Conservation (phyloP, 2,329 filamentous ascomycete species). For the Chaetomiaceae sp. region DNA sequence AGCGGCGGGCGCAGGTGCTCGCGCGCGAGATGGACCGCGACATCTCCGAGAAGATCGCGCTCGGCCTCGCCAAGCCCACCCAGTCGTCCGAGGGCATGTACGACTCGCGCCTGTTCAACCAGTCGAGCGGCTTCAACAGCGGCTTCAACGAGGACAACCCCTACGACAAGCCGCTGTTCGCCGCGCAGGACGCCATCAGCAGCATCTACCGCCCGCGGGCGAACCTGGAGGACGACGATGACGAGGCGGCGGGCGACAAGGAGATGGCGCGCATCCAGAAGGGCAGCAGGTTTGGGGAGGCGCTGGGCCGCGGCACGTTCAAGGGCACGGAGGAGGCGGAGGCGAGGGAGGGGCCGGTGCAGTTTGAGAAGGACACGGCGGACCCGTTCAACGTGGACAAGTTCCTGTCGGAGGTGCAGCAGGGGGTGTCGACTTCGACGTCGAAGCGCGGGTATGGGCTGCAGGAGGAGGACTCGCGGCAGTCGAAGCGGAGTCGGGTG, state of each 20-base stretch:
- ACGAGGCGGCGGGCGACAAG: conserved; percentile 70
- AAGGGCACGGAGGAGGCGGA: conserved; percentile 80
- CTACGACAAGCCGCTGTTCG: conserved; percentile 96
- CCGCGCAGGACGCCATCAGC: conserved; percentile 88
- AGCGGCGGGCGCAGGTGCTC: conserved; percentile 85
- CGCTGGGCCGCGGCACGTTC: conserved; percentile 83
- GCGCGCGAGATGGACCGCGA: conserved; percentile 93
- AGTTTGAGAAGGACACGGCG: conserved; percentile 78
- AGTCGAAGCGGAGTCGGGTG: conserved; percentile 68
- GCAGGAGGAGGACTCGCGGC: conserved; percentile 55
- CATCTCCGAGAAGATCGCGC: conserved; percentile 92
- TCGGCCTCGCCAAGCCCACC: conserved; percentile 91
- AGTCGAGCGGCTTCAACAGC: conserved; percentile 80
- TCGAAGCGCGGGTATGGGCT: conserved; percentile 72
- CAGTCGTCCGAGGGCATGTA: conserved; percentile 93
- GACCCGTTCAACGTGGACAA: conserved; percentile 94
- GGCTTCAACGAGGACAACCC: conserved; percentile 97
- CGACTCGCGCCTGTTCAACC: conserved; percentile 92
- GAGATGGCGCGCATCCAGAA: conserved; percentile 87
- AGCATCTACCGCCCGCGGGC: conserved; percentile 84
- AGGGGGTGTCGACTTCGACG: conserved; percentile 40
- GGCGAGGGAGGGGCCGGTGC: conserved; percentile 83
- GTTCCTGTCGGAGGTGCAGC: conserved; percentile 76
- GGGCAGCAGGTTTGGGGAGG: conserved; percentile 75
- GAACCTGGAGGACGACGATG: conserved; percentile 67